Evolutionary conservation across 2,329 filamentous ascomycete species (phyloP).

Genomic region (Pseudocercospora musae): DNA sequence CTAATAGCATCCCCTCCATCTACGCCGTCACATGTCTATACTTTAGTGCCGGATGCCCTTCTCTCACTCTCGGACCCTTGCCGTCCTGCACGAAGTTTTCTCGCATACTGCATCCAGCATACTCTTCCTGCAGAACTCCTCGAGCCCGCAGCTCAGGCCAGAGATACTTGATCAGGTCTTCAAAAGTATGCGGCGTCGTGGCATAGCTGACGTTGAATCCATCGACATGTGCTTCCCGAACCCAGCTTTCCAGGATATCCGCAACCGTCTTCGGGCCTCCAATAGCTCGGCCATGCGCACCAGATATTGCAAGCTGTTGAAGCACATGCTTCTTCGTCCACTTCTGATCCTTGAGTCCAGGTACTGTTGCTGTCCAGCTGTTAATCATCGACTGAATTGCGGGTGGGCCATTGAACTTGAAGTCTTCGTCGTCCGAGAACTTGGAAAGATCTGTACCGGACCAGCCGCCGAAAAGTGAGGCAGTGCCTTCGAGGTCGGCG

Average conservation of each 20-base stretch:
- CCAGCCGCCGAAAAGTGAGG: conserved; percentile 49
- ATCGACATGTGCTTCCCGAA: conserved; percentile 43
- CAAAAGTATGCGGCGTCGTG: conserved; percentile 43
- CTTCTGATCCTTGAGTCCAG: conserved; percentile 40
- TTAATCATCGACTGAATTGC: conserved; percentile 46
- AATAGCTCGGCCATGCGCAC: conserved; percentile 38
- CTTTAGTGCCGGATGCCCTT: conserved; percentile 27
- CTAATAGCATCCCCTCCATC: too few species aligned
- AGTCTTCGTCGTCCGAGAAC: conserved; percentile 46
- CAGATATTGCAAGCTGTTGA: conserved; percentile 44
- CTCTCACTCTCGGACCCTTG: conserved; percentile 24
- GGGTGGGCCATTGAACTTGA: conserved; percentile 40
- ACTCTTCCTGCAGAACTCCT: conserved; percentile 35
- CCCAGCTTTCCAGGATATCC: conserved; percentile 47
- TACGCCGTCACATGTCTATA: too few species aligned
- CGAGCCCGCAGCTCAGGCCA: conserved; percentile 38
- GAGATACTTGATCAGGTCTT: conserved; percentile 38
- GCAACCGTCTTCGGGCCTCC: conserved; percentile 44
- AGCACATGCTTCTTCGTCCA: conserved; percentile 48
- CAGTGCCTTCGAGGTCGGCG: conserved; percentile 44
- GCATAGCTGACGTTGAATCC: conserved; percentile 46
- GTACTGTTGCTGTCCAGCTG: conserved; percentile 44
- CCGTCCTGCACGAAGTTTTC: conserved; percentile 32
- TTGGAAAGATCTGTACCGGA: conserved; percentile 44
- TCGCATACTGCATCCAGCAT: conserved; percentile 27